Percentiles rank a stretch among this genome's conserved stretches.
These are phyloP conservation scores for Acanthamoeba healyi DNA, from an alignment of 208 protist genomes.

Conservation along the genomic window DNA sequence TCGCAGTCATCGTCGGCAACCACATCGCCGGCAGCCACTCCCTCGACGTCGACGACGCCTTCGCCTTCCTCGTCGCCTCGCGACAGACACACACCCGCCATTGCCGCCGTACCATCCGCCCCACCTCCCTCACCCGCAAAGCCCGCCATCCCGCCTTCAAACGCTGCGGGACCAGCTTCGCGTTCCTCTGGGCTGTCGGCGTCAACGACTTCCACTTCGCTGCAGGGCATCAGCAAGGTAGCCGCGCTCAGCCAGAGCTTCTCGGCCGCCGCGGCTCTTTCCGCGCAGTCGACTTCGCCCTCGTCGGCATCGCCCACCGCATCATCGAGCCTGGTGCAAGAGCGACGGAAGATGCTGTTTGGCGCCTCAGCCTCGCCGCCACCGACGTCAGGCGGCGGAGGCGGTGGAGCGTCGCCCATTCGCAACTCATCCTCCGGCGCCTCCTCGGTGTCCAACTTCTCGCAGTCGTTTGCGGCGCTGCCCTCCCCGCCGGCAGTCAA, in stretches of 20 bases:
- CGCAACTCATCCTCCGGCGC: background rate
- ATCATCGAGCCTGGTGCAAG: slow-evolving; percentile 1
- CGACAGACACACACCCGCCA: no score
- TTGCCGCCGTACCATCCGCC: no score
- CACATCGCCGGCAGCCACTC: background rate
- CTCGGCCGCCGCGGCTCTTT: background rate
- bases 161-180: no score
- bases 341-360: slow-evolving; percentile 35
- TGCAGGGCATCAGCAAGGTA: background rate
- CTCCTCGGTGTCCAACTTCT: background rate
- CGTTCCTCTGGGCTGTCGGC: no score
- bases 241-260: slow-evolving; percentile 41
- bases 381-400: no score
- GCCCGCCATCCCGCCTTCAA: no score
- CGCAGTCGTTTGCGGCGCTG: background rate
- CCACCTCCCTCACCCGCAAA: no score
- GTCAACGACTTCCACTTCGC: background rate
- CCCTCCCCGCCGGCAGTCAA: background rate
- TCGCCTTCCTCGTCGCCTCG: background rate
- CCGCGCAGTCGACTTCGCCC: background rate
- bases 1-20: background rate
- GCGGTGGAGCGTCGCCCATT: background rate
- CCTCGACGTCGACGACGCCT: background rate
- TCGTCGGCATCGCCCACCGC: background rate
- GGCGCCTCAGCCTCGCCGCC: background rate